Base-by-base conservation (phyloP, 176 grass and related monocot species). In the Aegilops bicornis region DNA sequence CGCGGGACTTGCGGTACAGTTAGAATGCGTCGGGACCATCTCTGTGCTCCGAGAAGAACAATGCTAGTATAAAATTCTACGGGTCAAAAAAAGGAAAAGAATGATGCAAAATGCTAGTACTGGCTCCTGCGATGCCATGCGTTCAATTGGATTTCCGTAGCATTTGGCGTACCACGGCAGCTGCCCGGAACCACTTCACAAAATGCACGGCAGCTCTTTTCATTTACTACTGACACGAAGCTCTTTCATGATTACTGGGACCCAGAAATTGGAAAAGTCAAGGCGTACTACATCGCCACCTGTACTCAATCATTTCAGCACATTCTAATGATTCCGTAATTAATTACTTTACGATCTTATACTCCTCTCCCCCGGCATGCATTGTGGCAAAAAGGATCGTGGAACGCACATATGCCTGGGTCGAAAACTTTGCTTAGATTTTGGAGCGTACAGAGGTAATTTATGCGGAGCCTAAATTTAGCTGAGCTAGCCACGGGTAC, bases 281-380 rank as follows among this genome's bases (percentile, higher is more conserved):
- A 22, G 54, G 19, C 54, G 59, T 59, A 74, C 31, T 23, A 10
- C 47, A 19, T 19, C 69, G 47, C 69, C 62, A 77, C 77, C 22
- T 86, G 78, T 48, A 8, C 27, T 12, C 35, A 81, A 82, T 86
- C 70, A 89, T 86, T 54, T 43, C 69, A 10, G 43, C 77, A 22
- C 82, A 85, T 85, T 67, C 45, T 45, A 86, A 68, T 80, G 76
- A 85, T 59, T 33, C 43, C 16, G 58, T 22, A n/a, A 19, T 85
- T 15, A 64, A 66, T 89, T 19, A 42, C 39, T 42, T 43, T 43
- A 89, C 74, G 82, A 24, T 23, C 56, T 31, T 31, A 31, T 31
- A 33, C 0, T 33, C 12, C n/a, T 25, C 10, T 22, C 48, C 17
- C 3, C 8, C 15, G 3, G 3, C 66, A 32, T n/a, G 25, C n/a